These are phyloP conservation scores for Lignosus rhinocerotis DNA, from an alignment of 1,284 basidiomycete genomes.

Conservation along the genomic window DNA sequence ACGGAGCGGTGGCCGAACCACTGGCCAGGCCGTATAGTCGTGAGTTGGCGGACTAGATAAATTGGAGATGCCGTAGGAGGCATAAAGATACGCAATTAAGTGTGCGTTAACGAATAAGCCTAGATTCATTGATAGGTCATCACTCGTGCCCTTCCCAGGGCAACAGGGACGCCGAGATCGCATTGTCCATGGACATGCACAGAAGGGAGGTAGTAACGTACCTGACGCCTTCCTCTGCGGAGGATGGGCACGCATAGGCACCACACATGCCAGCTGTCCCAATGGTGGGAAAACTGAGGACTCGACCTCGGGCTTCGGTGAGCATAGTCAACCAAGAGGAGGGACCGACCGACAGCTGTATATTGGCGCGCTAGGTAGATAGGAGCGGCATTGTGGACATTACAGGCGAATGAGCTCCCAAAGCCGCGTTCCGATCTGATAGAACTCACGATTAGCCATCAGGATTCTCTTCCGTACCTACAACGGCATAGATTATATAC, in stretches of 20 bases:
- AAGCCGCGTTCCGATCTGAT: neutral
- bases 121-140: neutral
- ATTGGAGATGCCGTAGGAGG: neutral
- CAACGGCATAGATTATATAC: neutral
- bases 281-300: neutral
- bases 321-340: neutral
- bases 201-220: constrained; percentile 4
- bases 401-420: neutral
- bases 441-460: neutral
- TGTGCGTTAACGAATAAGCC: neutral
- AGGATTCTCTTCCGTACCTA: neutral
- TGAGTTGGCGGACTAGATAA: no score
- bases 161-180: constrained; percentile 4
- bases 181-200: constrained; percentile 6
- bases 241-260: neutral
- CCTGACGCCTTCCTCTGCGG: neutral
- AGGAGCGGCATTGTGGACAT: neutral
- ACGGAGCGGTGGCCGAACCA: neutral
- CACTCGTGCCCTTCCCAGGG: constrained; percentile 6
- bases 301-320: neutral
- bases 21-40: no score
- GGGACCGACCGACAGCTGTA: neutral
- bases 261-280: neutral
- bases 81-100: neutral
- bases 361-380: no score